Base-by-base conservation (phyloP, 1,284 basidiomycete species). In the Moesziomyces aphidis region DNA sequence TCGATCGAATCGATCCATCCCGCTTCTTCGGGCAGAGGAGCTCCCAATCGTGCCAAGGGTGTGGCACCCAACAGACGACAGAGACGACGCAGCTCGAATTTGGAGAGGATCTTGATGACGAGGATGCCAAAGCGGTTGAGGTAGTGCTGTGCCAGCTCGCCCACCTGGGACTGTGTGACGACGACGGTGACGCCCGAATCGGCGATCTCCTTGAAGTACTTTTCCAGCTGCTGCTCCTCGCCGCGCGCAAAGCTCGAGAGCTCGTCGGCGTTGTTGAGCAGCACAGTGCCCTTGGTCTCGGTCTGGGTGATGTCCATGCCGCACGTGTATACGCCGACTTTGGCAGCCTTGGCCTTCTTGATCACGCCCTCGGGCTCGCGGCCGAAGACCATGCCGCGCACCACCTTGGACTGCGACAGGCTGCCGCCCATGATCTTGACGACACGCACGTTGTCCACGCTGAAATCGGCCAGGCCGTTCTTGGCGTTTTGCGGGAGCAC, bases 391-490 rank as follows among this genome's bases (percentile, higher is more conserved):
- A 99, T 99, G 51, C 97, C 97, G 75, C 93, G 90, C 7, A 99
- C 91, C 11, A 99, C 96, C 72, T 89, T 90, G 85, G 94, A 97
- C 39, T 89, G 89, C 11, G 90, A 86, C 21, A 99, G 87, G 78
- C 89, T 92, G 50, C 96, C 93, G 67, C 97, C 97, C 90, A 99
- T 92, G 76, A 99, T 97, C 87, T 99, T 99, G 83, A 99, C 97
- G 21, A 99, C 95, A 22, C 96, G 91, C 1, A 99, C 93, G 74
- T 96, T 97, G 86, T 99, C 97, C 36, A 99, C 95, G 71, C 85
- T 84, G 56, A 83, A 76, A 26, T 77, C 75, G 31, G 72, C 63
- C 19, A 81, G 64, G 2, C 56, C 54, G 28, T 56, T 67, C 74
- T 61, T 64, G 89, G 50, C 95, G 86, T 66, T 75, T 19, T 68